Percentiles rank a stretch among this genome's conserved stretches.
Evolutionary conservation across 129 eudicot species (phyloP).

Genomic region (Centrapalus pauciflorus): DNA sequence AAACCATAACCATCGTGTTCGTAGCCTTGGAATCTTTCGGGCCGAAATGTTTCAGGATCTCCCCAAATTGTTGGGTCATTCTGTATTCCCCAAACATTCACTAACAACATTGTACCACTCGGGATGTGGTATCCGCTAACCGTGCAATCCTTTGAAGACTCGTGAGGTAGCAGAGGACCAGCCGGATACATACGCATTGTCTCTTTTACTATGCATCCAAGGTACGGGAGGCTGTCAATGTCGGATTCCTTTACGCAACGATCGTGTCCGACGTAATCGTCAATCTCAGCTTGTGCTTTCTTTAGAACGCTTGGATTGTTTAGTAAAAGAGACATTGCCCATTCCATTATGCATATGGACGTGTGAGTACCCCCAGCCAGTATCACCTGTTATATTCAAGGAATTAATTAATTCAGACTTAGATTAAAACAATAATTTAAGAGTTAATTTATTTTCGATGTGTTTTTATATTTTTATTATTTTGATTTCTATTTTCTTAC

Average conservation of each 20-base stretch:
- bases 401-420: too few species aligned
- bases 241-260: conserved; percentile 41
- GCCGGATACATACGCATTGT: conserved; percentile 47
- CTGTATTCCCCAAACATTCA: conserved; percentile 46
- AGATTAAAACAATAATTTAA: too few species aligned
- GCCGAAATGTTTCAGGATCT: conserved; percentile 31
- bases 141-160: conserved; percentile 38
- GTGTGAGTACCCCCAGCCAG: conserved; percentile 32
- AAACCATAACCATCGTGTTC: conserved; percentile 21
- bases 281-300: conserved; percentile 45
- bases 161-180: conserved; percentile 47
- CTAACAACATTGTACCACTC: conserved; percentile 35
- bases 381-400: too few species aligned
- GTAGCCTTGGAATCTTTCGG: conserved; percentile 39
- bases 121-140: conserved; percentile 37
- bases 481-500: too few species aligned
- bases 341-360: conserved; percentile 38
- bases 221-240: conserved; percentile 42
- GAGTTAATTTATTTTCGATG: too few species aligned
- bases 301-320: conserved; percentile 36
- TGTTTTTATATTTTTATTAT: too few species aligned
- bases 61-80: conserved; percentile 44
- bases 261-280: conserved; percentile 19
- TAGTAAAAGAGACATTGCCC: conserved; percentile 44
- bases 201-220: conserved; percentile 46